A percentile compares a stretch with the other conserved stretches of the same genome.
Evolutionary conservation across 2,329 filamentous ascomycete species (phyloP).

Genomic region (Colletotrichum karsti): DNA sequence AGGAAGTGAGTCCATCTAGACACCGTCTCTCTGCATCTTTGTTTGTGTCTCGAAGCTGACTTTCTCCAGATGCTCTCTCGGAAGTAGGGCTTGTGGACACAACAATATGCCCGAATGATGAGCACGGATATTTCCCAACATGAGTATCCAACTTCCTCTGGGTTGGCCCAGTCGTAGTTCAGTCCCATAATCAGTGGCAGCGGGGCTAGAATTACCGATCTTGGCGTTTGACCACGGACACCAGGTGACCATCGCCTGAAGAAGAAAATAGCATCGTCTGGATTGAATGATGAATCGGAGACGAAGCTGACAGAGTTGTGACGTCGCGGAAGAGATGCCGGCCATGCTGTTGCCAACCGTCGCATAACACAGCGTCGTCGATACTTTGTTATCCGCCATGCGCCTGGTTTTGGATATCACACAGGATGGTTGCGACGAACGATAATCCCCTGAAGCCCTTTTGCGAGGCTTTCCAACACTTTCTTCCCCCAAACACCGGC

Average conservation of each 20-base stretch:
- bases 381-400: conserved; percentile 2
- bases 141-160: no score
- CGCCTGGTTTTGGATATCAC: background rate
- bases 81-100: conserved; percentile 20
- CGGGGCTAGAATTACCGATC: background rate
- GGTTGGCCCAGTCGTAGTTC: no score
- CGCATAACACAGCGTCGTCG: conserved; percentile 1
- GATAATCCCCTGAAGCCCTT: background rate
- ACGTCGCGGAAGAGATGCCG: background rate
- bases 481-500: background rate
- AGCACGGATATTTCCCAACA: background rate
- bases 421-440: conserved; percentile 10
- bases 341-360: background rate
- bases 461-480: background rate
- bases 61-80: conserved; percentile 13
- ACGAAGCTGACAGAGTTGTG: background rate
- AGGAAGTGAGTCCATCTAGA: conserved; percentile 1
- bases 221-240: background rate
- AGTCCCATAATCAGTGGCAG: background rate
- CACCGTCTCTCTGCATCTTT: background rate
- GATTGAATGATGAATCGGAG: background rate
- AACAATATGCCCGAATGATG: conserved; percentile 19
- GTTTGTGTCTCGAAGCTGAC: background rate
- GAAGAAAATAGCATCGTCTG: background rate
- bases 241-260: background rate